phyloP scores from a whole-genome alignment of 1,139 yeast species.

The Kodamaea anthophila region DNA sequence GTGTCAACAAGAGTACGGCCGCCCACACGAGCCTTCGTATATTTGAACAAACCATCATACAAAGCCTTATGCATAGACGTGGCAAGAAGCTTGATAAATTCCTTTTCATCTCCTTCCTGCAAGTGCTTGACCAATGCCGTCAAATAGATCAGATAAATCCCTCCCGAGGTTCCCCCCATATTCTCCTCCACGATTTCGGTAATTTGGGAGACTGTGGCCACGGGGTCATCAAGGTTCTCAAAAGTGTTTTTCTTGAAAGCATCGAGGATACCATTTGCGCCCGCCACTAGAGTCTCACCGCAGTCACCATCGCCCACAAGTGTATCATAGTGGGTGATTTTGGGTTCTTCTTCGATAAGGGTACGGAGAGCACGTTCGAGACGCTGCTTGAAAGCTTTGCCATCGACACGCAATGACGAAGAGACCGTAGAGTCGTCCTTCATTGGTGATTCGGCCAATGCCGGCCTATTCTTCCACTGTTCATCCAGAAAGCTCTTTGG shows the following conservation, averaged over 20 bases:
- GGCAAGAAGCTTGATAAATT: constrained; percentile 24
- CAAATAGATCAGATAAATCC: constrained; percentile 77
- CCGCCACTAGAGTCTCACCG: constrained; percentile 82
- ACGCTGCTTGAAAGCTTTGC: constrained; percentile 28
- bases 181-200: constrained; percentile 72
- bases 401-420: constrained; percentile 39
- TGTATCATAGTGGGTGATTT: constrained; percentile 78
- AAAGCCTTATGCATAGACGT: constrained; percentile 43
- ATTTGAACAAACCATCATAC: constrained; percentile 57
- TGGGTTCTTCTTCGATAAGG: constrained; percentile 58
- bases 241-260: constrained; percentile 38
- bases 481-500: constrained; percentile 25
- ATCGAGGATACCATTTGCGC: constrained; percentile 65
- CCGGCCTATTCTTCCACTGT: constrained; percentile 19
- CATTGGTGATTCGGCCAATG: constrained; percentile 30
- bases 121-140: constrained; percentile 49
- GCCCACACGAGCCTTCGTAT: constrained; percentile 86
- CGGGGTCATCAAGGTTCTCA: constrained; percentile 42
- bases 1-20: constrained; percentile 88
- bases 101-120: constrained; percentile 11
- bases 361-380: constrained; percentile 46
- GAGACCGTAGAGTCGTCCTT: constrained; percentile 17
- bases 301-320: constrained; percentile 97
- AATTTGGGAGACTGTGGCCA: constrained; percentile 40
- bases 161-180: constrained; percentile 98